Conservation (phyloP, 306 rosid species). For the Ziziphus jujuba region DNA sequence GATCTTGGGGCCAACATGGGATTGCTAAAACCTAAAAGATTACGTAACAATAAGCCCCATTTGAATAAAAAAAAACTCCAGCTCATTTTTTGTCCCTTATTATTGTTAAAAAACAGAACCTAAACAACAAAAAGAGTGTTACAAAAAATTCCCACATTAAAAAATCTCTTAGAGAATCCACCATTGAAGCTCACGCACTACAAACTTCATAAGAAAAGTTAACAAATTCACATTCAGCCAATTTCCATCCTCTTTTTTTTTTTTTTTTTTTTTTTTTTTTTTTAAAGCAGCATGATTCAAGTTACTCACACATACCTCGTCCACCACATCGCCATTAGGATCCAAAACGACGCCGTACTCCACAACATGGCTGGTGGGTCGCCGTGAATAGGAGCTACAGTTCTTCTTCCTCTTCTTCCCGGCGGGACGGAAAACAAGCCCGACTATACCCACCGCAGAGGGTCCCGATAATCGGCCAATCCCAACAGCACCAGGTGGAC, state of each 20-base stretch:
- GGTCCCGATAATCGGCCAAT: slow-evolving; percentile 94
- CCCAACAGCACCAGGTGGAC: slow-evolving; percentile 91
- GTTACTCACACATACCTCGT: slow-evolving; percentile 53
- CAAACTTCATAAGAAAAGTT: neutral
- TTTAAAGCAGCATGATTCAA: neutral
- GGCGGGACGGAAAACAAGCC: slow-evolving; percentile 62
- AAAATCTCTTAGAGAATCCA: no score
- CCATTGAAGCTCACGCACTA: neutral
- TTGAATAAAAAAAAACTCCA: neutral
- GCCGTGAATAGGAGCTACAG: slow-evolving; percentile 41
- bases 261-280: no score
- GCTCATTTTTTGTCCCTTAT: neutral
- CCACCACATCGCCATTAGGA: slow-evolving; percentile 61
- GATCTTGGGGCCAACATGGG: slow-evolving; percentile 97
- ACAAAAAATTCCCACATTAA: no score
- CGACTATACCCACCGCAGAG: slow-evolving; percentile 58
- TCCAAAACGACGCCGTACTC: slow-evolving; percentile 79
- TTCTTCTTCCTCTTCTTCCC: slow-evolving; percentile 28
- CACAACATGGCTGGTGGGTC: slow-evolving; percentile 72
- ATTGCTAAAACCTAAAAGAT: slow-evolving; percentile 57
- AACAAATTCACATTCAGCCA: neutral
- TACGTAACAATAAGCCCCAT: neutral
- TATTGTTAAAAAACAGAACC: neutral
- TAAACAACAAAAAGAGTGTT: neutral
- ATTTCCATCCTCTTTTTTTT: neutral